phyloP scores from a whole-genome alignment of 2,329 filamentous ascomycete species.

The Fusarium secorum region DNA sequence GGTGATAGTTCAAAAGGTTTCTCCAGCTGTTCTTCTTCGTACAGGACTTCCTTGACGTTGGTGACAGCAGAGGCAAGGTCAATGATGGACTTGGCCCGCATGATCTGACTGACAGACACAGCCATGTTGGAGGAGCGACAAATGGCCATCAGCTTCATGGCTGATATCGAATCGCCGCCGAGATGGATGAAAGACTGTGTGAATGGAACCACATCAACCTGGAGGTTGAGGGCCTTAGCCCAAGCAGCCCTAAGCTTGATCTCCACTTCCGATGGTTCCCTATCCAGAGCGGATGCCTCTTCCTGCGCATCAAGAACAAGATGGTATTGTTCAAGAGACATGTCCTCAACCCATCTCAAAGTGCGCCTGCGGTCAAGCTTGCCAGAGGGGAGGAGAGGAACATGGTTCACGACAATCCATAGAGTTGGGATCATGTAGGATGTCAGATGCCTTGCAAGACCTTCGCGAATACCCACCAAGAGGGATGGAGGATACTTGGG shows the following conservation, averaged over 20 bases:
- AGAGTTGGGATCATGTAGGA: conserved; percentile 33
- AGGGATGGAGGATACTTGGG: not conserved
- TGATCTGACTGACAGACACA: conserved; percentile 30
- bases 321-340: conserved; percentile 10
- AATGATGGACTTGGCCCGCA: conserved; percentile 33
- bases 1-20: not conserved
- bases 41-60: not conserved
- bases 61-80: conserved; percentile 24
- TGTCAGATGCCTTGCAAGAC: not conserved
- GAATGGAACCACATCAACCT: conserved; percentile 12
- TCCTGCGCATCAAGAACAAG: conserved; percentile 10
- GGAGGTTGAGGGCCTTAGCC: conserved; percentile 16
- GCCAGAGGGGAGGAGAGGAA: conserved; percentile 24
- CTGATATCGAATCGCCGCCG: conserved; percentile 34
- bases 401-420: conserved; percentile 13
- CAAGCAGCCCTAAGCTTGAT: conserved; percentile 18
- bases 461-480: conserved; percentile 9
- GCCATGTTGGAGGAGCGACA: conserved; percentile 25
- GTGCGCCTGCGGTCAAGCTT: conserved; percentile 22
- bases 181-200: conserved; percentile 28
- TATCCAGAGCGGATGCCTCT: conserved; percentile 1
- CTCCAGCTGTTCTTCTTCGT: conserved; percentile 5
- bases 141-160: conserved; percentile 33
- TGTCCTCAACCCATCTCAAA: conserved; percentile 5
- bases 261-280: conserved; percentile 12